Base-by-base conservation (phyloP, 345 rosid species). In the Alliaria petiolata region DNA sequence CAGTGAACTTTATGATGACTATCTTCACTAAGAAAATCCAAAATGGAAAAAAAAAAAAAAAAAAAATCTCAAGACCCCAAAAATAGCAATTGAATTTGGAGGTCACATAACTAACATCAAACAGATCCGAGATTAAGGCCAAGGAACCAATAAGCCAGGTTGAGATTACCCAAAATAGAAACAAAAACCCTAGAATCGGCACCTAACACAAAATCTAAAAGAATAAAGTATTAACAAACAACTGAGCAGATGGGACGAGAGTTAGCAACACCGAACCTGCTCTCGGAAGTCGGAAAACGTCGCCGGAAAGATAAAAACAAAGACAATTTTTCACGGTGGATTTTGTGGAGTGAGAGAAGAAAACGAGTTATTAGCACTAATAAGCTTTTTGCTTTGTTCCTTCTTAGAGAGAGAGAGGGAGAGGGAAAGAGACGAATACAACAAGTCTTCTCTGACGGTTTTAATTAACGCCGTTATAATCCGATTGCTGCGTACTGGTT, bases 91-190 rank as follows among this genome's bases (percentile, higher is more conserved):
- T 51, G 64, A 80, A 76, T 52, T 20, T 31, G 35, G 50, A 8
- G 26, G 30, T 56, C 22, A 17, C 49, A 53, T 28, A 49, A 62
- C 65, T 68, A 59, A 43, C 38, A 76, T 73, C 70, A 72, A 77
- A 74, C 17, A 78, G 89, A 86, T 88, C 96, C 98, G 86, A 82
- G 69, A 78, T 54, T 50, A 75, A 10, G 19, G 85, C 85, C 82
- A 45, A 34, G 51, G 74, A 59, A 58, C 43, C 49, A 70, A 76
- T 14, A 67, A 51, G 35, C 38, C 4, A 62, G 50, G 76, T 70
- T 67, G 65, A 74, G 67, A 65, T 56, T 52, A 71, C 72, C 67
- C 49, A 28, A n/a, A 73, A 51, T 43, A 42, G 62, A 58, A 46
- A 66, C 56, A 4, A 54, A 59, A 52, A 35, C 60, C 50, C 67